Conservation (phyloP, 192 early-diverging fungal species). For the Mortierella claussenii region DNA sequence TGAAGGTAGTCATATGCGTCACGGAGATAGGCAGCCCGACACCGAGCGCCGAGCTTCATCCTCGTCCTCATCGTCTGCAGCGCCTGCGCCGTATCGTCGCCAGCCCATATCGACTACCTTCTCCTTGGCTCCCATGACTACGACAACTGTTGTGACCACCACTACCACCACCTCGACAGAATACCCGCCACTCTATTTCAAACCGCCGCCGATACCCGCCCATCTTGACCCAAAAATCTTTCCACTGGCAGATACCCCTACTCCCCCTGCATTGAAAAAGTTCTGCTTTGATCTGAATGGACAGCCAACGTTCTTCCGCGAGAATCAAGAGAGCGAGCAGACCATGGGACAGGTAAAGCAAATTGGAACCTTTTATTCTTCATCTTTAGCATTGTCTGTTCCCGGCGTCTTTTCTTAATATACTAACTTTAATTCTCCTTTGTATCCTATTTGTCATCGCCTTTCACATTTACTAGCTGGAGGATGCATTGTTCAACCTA, state of each 20-base stretch:
- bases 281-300: constrained; percentile 86
- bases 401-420: background rate
- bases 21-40: constrained; percentile 2
- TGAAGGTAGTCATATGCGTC: background rate
- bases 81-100: constrained; percentile 10
- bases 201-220: constrained; percentile 63
- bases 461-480: constrained; percentile 37
- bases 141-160: constrained; percentile 80
- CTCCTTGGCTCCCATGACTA: constrained; percentile 68
- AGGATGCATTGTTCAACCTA: constrained; percentile 58
- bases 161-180: constrained; percentile 86
- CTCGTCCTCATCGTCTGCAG: constrained; percentile 6
- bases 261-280: constrained; percentile 81
- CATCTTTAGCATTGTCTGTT: constrained; percentile 1
- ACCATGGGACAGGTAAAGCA: constrained; percentile 47
- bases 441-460: background rate
- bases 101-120: constrained; percentile 53
- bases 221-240: constrained; percentile 70
- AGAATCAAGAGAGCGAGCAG: constrained; percentile 65
- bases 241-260: constrained; percentile 77
- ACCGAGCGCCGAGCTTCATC: constrained; percentile 2
- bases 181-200: constrained; percentile 78
- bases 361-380: background rate
- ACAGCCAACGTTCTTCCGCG: constrained; percentile 73
- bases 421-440: background rate